Conservation (phyloP, 1,284 basidiomycete species). For the Exobasidium cylindrosporum region DNA sequence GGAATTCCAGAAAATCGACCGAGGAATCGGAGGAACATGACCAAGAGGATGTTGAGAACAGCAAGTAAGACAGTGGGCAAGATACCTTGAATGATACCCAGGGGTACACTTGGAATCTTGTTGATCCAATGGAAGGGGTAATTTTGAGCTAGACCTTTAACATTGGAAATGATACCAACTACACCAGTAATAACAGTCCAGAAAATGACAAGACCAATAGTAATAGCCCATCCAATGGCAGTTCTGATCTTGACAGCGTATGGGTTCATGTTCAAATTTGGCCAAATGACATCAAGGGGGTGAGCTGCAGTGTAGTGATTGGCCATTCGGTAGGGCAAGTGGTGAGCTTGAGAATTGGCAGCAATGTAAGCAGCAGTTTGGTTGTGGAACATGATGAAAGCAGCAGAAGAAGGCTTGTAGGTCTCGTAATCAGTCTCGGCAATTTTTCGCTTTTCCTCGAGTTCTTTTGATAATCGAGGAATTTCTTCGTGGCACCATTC, state of each 20-base stretch:
- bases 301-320: conserved; percentile 40
- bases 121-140: conserved; percentile 79
- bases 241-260: conserved; percentile 72
- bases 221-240: conserved; percentile 59
- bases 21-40: conserved; percentile 75
- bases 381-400: conserved; percentile 85
- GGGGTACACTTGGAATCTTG: conserved; percentile 59
- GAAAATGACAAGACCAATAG: conserved; percentile 65
- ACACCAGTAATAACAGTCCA: conserved; percentile 65
- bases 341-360: conserved; percentile 32
- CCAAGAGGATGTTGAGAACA: conserved; percentile 84
- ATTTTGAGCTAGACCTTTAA: conserved; percentile 67
- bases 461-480: conserved; percentile 59
- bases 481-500: conserved; percentile 74
- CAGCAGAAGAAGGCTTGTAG: conserved; percentile 61
- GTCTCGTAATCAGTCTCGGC: conserved; percentile 62
- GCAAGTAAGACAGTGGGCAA: conserved; percentile 79
- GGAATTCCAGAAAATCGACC: conserved; percentile 78
- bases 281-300: conserved; percentile 77
- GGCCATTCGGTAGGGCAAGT: conserved; percentile 47
- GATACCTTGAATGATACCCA: conserved; percentile 74
- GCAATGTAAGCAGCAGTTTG: conserved; percentile 68
- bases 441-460: conserved; percentile 64
- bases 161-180: conserved; percentile 79
- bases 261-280: conserved; percentile 79